Conservation (phyloP, 1,284 basidiomycete genomes). For the Puccinia horiana region DNA sequence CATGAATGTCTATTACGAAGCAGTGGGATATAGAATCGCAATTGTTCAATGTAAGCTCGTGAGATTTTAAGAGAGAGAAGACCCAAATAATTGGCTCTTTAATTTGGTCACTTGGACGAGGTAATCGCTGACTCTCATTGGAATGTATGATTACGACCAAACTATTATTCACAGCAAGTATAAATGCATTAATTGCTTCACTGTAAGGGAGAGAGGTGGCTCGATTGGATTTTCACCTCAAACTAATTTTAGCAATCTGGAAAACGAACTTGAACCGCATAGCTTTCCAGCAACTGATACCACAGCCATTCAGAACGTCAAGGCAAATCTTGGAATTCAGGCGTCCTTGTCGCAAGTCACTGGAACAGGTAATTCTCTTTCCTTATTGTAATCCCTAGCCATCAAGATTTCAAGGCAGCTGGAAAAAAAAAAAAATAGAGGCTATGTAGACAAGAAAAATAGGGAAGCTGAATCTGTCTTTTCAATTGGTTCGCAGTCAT, state of each 20-base stretch:
- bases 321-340: constrained; percentile 32
- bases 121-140: background rate
- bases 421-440: background rate
- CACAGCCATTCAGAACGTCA: constrained; percentile 14
- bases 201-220: constrained; percentile 17
- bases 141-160: background rate
- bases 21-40: constrained; percentile 40
- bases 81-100: background rate
- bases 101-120: background rate
- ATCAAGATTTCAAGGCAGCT: background rate
- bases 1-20: constrained; percentile 34
- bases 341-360: constrained; percentile 38
- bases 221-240: background rate
- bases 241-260: background rate
- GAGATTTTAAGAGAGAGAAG: background rate
- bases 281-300: constrained; percentile 38
- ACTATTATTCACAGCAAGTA: constrained; percentile 5
- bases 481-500: background rate
- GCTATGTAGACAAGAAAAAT: background rate
- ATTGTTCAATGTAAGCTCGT: constrained; percentile 35
- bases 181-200: constrained; percentile 33
- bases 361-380: constrained; percentile 24
- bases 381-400: background rate
- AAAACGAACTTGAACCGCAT: background rate
- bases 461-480: background rate